phyloP scores from a whole-genome alignment of 176 grass and related monocot species.

The Triticum urartu region DNA sequence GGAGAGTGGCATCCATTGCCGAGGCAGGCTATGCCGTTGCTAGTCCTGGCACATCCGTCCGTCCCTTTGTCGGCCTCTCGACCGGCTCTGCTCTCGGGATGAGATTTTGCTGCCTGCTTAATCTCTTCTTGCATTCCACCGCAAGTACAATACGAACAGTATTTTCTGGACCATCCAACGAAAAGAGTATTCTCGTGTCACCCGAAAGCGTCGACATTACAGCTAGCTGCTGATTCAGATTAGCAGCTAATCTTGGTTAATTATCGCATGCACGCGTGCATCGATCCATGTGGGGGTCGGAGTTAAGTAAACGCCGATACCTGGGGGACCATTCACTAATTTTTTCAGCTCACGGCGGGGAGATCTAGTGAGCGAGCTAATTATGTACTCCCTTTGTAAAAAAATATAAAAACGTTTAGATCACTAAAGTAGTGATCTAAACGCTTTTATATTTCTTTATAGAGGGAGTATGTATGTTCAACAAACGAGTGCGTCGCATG shows the following conservation, averaged over 20 bases:
- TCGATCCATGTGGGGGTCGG: not conserved
- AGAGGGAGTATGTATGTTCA: too few species aligned
- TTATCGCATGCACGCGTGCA: not conserved
- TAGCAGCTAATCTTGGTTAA: not conserved
- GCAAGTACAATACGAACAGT: not conserved
- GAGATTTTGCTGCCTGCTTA: conserved; percentile 18
- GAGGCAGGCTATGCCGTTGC: not conserved
- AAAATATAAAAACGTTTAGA: too few species aligned
- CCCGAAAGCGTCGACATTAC: conserved; percentile 1
- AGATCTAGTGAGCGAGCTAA: not conserved
- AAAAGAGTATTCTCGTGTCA: not conserved
- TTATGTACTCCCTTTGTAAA: too few species aligned
- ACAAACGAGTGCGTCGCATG: too few species aligned
- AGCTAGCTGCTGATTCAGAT: not conserved
- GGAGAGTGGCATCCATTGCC: not conserved
- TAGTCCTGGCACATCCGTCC: conserved; percentile 39
- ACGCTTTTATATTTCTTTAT: too few species aligned
- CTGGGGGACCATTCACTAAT: not conserved
- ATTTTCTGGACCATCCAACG: not conserved
- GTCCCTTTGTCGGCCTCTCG: conserved; percentile 39
- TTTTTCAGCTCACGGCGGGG: not conserved
- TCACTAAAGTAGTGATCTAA: too few species aligned
- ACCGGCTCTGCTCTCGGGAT: not conserved
- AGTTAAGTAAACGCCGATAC: not conserved
- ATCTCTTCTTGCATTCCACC: not conserved